Evolutionary conservation across 768 basidiomycete species (phyloP).

Genomic region (Suillus fuscotomentosus): DNA sequence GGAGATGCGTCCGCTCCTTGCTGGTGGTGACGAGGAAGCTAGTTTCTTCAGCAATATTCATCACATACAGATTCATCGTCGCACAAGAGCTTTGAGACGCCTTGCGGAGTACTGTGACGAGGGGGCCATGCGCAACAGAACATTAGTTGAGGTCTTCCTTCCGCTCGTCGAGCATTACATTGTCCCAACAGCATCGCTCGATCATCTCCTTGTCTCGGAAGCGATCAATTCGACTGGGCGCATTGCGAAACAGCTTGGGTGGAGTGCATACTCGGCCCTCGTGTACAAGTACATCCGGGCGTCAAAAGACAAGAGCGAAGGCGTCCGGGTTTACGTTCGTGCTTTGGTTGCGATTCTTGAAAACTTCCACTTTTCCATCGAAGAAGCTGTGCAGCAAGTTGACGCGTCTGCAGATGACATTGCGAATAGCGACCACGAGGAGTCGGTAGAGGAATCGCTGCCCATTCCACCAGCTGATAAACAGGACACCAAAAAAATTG

Average conservation of each 20-base stretch:
- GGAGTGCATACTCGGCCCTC: conserved; percentile 80
- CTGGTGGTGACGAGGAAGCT: conserved; percentile 88
- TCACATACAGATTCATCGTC: conserved; percentile 90
- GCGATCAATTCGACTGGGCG: conserved; percentile 78
- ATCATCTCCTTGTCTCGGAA: conserved; percentile 90
- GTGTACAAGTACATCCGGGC: conserved; percentile 81
- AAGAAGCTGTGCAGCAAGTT: conserved; percentile 42
- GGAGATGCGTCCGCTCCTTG: conserved; percentile 81
- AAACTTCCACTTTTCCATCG: conserved; percentile 89
- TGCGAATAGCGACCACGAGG: conserved; percentile 30
- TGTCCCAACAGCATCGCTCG: conserved; percentile 53
- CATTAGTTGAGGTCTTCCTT: conserved; percentile 78
- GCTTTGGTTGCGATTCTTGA: conserved; percentile 82
- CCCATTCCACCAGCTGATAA: conserved; percentile 10
- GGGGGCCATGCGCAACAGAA: conserved; percentile 62
- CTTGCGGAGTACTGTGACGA: conserved; percentile 75
- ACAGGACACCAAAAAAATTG: conserved; percentile 40
- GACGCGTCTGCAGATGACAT: conserved; percentile 25
- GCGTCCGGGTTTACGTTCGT: conserved; percentile 82
- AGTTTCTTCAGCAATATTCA: conserved; percentile 96
- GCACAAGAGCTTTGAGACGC: conserved; percentile 82
- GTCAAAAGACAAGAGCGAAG: conserved; percentile 61
- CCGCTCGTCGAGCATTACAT: conserved; percentile 87
- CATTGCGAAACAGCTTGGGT: conserved; percentile 73
- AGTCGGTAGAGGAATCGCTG: conserved; percentile 15